A percentile compares a stretch with the other conserved stretches of the same genome.
Conservation (phyloP, 495 filamentous ascomycete species). For the Aspergillus homomorphus region DNA sequence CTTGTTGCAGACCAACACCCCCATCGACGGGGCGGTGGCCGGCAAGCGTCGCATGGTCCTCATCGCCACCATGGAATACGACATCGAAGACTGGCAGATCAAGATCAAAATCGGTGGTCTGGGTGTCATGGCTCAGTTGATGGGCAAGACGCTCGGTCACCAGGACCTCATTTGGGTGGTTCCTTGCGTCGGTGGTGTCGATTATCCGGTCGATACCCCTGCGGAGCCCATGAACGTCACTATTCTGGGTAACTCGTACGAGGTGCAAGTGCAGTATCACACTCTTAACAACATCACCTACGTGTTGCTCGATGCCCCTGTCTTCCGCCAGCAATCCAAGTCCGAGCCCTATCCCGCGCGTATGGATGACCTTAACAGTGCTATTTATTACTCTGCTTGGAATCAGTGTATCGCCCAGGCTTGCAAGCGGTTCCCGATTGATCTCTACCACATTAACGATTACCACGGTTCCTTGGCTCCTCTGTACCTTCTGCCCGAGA, state of each 20-base stretch:
- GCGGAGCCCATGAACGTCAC: slow-evolving; percentile 63
- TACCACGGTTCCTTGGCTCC: slow-evolving; percentile 73
- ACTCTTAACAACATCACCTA: slow-evolving; percentile 65
- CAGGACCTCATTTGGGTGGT: slow-evolving; percentile 72
- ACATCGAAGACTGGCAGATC: slow-evolving; percentile 67
- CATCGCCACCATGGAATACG: slow-evolving; percentile 70
- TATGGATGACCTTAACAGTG: slow-evolving; percentile 70
- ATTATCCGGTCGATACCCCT: slow-evolving; percentile 57
- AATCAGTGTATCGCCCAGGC: slow-evolving; percentile 66
- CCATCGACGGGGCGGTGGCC: slow-evolving; percentile 37
- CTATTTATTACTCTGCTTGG: slow-evolving; percentile 71
- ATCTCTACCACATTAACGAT: slow-evolving; percentile 78
- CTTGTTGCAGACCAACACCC: slow-evolving; percentile 41
- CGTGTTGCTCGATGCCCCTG: slow-evolving; percentile 64
- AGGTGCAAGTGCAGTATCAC: slow-evolving; percentile 65
- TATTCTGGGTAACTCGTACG: slow-evolving; percentile 59
- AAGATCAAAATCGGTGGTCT: slow-evolving; percentile 72
- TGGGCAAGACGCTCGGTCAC: slow-evolving; percentile 65
- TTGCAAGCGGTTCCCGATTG: slow-evolving; percentile 57
- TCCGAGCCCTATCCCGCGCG: slow-evolving; percentile 65
- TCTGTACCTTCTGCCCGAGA: slow-evolving; percentile 63
- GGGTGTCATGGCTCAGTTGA: slow-evolving; percentile 66
- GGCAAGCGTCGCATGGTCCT: slow-evolving; percentile 54
- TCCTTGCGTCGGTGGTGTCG: slow-evolving; percentile 63
- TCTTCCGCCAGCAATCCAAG: slow-evolving; percentile 66